Percentiles rank a stretch among this genome's conserved stretches.
These are phyloP conservation scores for Yamadazyma blattariae DNA, from an alignment of 1,139 yeast species.

Conservation along the genomic window DNA sequence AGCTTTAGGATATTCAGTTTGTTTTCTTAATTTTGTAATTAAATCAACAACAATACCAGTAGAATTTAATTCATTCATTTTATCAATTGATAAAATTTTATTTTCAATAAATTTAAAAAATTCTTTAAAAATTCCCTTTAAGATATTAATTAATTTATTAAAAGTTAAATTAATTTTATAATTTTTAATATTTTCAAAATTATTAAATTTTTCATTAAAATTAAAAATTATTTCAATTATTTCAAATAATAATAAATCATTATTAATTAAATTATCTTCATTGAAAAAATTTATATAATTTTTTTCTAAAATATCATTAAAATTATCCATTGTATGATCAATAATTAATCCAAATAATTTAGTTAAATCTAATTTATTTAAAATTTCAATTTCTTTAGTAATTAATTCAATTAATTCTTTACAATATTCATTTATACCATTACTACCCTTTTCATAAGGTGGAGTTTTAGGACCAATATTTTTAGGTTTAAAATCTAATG, in stretches of 20 bases:
- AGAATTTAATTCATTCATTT: conserved; percentile 60
- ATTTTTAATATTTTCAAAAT: conserved; percentile 13
- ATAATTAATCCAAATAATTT: conserved; percentile 21
- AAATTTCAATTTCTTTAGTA: conserved; percentile 44
- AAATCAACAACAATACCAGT: conserved; percentile 68
- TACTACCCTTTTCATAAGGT: conserved; percentile 60
- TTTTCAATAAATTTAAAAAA: conserved; percentile 54
- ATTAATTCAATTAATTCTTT: conserved; percentile 50
- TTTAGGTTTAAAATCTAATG: conserved; percentile 11
- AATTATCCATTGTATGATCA: conserved; percentile 21
- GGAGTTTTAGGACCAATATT: conserved; percentile 32
- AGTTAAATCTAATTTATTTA: conserved; percentile 18
- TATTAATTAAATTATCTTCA: conserved; percentile 15
- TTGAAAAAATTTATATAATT: conserved; percentile 14
- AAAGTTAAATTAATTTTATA: conserved; percentile 14
- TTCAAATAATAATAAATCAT: conserved; percentile 42
- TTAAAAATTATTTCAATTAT: conserved; percentile 29
- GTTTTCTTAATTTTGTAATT: conserved; percentile 57
- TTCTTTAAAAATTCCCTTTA: conserved; percentile 50
- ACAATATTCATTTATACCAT: conserved; percentile 56
- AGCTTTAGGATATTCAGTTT: conserved; percentile 61
- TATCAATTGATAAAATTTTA: conserved; percentile 41
- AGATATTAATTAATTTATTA: conserved; percentile 16
- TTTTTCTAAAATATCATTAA: conserved; percentile 17
- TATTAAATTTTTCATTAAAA: conserved; percentile 8